Base-by-base conservation (phyloP, 2,329 filamentous ascomycete genomes). In the Domatiomyces catenatus region DNA sequence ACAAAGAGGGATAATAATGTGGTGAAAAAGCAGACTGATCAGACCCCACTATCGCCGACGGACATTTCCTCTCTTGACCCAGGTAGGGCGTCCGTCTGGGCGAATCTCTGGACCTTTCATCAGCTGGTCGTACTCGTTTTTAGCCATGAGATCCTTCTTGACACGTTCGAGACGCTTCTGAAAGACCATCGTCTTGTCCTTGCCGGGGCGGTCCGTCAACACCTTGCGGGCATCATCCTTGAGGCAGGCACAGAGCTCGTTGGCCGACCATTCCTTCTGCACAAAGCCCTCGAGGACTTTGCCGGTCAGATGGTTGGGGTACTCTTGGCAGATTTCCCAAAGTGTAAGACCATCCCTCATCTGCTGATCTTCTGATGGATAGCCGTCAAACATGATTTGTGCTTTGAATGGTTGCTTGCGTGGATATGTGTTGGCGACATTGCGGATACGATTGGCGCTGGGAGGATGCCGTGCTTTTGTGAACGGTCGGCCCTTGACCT, bases 121-220 rank as follows among this genome's bases (percentile, higher is more conserved):
- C 19, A 47, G 45, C 8, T 22, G 20, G 22, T 47, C 20, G 17
- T 24, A 47, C n/a, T 47, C 45, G 8, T 28, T 19, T 28, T 47
- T 47, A 18, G 45, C 45, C 8, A 26, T 28, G 17, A 47, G 26
- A 32, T 47, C 45, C 26, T 47, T 47, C 45, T 47, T 47, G 8
- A 47, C 26, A n/a, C 45, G 45, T 17, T 47, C 45, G 10, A 47
- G 45, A 18, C 45, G 45, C 26, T 47, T 47, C 17, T 47, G 45
- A 47, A 26, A 47, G 17, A 47, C 26, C 45, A 47, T 47, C 6
- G 45, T 47, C 26, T 47, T 47, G 45, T 47, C 45, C 26, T 47
- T 47, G 8, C 45, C 45, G n/a, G 45, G 45, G 8, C 45, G 45
- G 28, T 22, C 45, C 8, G 22, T 47, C 17, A 47, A 17, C 6